Evolutionary conservation across 331 rosid genomes (phyloP).

Genomic region (Prunus yedoensis): DNA sequence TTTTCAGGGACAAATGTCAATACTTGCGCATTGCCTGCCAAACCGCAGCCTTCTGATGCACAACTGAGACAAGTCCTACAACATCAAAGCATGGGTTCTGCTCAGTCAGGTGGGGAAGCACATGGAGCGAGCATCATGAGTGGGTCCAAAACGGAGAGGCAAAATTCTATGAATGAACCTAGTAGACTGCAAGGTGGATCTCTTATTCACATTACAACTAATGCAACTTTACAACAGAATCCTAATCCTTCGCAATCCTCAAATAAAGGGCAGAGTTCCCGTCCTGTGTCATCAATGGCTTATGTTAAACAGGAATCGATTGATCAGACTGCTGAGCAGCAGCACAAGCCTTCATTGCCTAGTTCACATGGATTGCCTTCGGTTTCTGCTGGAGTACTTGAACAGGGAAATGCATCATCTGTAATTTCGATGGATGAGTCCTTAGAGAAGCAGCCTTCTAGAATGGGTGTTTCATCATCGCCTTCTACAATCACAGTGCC

Average conservation of each 20-base stretch:
- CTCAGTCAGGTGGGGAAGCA: conserved; percentile 52
- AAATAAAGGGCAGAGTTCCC: conserved; percentile 53
- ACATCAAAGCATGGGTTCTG: conserved; percentile 53
- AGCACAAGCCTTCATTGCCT: conserved; percentile 49
- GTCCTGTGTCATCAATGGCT: conserved; percentile 42
- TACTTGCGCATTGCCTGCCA: conserved; percentile 51
- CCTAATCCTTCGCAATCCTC: conserved; percentile 55
- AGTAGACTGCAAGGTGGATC: conserved; percentile 65
- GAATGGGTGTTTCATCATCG: conserved; percentile 53
- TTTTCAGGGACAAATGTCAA: conserved; percentile 58
- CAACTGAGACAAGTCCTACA: conserved; percentile 60
- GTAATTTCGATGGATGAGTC: conserved; percentile 57
- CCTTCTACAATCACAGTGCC: conserved; percentile 41
- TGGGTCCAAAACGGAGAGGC: conserved; percentile 48
- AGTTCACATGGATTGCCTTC: conserved; percentile 59
- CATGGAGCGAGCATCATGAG: conserved; percentile 39
- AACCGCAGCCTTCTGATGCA: conserved; percentile 55
- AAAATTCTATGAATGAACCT: conserved; percentile 47
- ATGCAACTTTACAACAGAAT: conserved; percentile 51
- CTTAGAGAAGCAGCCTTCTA: conserved; percentile 37
- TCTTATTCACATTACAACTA: conserved; percentile 40
- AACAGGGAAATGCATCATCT: conserved; percentile 52
- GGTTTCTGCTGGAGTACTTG: conserved; percentile 44
- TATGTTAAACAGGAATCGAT: conserved; percentile 61
- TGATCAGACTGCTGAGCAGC: conserved; percentile 63